Conservation (phyloP, 257 asterid genomes). For the Capsicum chinense region DNA sequence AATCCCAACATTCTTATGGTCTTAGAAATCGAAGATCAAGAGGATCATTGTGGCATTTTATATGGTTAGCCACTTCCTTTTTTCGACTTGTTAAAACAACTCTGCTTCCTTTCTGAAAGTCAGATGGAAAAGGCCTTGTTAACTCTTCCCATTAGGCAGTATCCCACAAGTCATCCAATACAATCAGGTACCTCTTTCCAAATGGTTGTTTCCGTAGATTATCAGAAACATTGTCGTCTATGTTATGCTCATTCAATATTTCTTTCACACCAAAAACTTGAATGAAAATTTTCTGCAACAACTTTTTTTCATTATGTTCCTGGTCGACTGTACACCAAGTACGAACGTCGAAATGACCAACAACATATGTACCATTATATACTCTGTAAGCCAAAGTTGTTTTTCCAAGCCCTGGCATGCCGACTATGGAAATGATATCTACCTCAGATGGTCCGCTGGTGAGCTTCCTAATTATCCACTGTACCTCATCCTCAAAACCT, state of each 20-base stretch:
- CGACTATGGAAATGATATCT: constrained; percentile 9
- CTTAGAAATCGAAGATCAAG: too few relatives aligned
- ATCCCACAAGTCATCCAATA: constrained; percentile 40
- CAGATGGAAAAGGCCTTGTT: constrained; percentile 1
- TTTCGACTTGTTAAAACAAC: constrained; percentile 29
- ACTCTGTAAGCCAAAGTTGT: neutral
- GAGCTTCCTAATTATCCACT: neutral
- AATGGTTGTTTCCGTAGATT: neutral
- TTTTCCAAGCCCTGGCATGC: constrained; percentile 16
- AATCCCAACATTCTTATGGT: too few relatives aligned
- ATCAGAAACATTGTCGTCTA: constrained; percentile 1
- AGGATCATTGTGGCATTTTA: too few relatives aligned
- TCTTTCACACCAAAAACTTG: neutral
- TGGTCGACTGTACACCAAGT: constrained; percentile 26
- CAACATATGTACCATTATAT: neutral
- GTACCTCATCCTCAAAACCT: constrained; percentile 8
- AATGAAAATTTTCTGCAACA: constrained; percentile 22
- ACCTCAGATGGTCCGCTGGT: neutral
- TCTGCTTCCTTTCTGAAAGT: constrained; percentile 25
- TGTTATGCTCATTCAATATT: neutral
- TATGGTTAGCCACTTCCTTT: neutral
- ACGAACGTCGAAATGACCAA: constrained; percentile 19
- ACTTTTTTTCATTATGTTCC: neutral
- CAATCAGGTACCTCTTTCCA: constrained; percentile 30
- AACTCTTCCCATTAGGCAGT: constrained; percentile 29